Evolutionary conservation across 1,284 basidiomycete species (phyloP).

Genomic region (Gymnopus androsaceus): DNA sequence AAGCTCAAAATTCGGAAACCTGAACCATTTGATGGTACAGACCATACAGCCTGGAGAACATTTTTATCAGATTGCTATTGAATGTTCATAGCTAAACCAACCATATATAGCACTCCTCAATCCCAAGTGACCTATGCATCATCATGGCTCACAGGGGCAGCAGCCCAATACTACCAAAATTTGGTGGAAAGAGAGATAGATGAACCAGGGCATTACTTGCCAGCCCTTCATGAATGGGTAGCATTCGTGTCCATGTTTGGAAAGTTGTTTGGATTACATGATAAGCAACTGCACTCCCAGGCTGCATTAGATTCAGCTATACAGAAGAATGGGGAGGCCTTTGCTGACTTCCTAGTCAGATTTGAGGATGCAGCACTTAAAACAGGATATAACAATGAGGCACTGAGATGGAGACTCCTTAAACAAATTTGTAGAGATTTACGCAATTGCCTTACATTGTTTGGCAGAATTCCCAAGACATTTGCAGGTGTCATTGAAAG

Average conservation of each 20-base stretch:
- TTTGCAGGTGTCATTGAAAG: neutral
- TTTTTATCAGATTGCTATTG: too few relatives aligned
- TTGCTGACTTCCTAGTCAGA: conserved; percentile 5
- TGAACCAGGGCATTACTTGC: too few relatives aligned
- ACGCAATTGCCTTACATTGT: neutral
- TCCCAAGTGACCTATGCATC: too few relatives aligned
- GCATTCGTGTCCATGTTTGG: neutral
- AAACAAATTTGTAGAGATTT: neutral
- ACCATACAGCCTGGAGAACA: too few relatives aligned
- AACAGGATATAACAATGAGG: neutral
- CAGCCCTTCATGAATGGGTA: neutral
- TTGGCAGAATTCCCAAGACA: neutral
- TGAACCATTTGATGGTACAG: too few relatives aligned
- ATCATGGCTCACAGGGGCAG: too few relatives aligned
- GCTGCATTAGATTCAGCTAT: too few relatives aligned
- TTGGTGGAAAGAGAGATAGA: too few relatives aligned
- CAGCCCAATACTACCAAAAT: too few relatives aligned
- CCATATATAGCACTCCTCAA: too few relatives aligned
- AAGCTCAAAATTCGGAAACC: too few relatives aligned
- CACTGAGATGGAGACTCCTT: neutral
- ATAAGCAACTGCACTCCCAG: neutral
- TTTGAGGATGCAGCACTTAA: neutral
- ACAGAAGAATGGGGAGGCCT: neutral
- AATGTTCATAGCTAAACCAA: too few relatives aligned
- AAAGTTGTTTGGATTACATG: conserved; percentile 1